phyloP scores from a whole-genome alignment of 148 eudicot genomes.

The Simmondsia chinensis region DNA sequence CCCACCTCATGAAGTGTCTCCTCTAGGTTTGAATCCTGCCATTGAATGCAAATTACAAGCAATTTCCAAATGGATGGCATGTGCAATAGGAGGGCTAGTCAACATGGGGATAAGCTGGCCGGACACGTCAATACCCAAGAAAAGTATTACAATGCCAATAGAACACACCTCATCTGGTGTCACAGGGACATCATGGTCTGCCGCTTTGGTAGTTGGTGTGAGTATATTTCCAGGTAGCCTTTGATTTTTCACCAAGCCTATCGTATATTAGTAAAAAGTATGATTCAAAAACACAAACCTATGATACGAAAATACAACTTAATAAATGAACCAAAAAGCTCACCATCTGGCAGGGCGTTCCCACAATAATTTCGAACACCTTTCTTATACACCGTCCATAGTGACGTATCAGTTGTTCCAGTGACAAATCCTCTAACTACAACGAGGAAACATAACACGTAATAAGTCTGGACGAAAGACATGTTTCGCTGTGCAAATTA shows the following conservation, averaged over 20 bases:
- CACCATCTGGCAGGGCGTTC: conserved; percentile 83
- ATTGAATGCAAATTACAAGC: too few species aligned
- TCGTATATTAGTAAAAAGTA: conserved; percentile 2
- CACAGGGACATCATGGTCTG: conserved; percentile 93
- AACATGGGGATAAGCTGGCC: too few species aligned
- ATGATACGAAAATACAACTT: neutral
- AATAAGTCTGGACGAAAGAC: too few species aligned
- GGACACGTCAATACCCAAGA: too few species aligned
- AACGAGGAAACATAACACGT: conserved; percentile 8
- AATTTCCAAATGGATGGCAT: neutral
- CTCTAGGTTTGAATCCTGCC: too few species aligned
- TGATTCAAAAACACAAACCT: neutral
- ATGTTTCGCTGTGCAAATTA: too few species aligned
- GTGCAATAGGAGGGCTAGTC: neutral
- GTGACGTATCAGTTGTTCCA: conserved; percentile 96
- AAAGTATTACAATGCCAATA: neutral
- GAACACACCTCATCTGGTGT: conserved; percentile 68
- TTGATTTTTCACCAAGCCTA: conserved; percentile 86
- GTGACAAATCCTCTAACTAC: conserved; percentile 94
- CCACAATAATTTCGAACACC: conserved; percentile 90
- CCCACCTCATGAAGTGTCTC: too few species aligned
- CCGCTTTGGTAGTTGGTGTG: conserved; percentile 96
- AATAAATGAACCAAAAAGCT: conserved; percentile 7
- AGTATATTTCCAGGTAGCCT: conserved; percentile 69
- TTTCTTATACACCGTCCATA: conserved; percentile 92